Evolutionary conservation across 768 basidiomycete species (phyloP).

Genomic region (Phanerochaete carnosa): DNA sequence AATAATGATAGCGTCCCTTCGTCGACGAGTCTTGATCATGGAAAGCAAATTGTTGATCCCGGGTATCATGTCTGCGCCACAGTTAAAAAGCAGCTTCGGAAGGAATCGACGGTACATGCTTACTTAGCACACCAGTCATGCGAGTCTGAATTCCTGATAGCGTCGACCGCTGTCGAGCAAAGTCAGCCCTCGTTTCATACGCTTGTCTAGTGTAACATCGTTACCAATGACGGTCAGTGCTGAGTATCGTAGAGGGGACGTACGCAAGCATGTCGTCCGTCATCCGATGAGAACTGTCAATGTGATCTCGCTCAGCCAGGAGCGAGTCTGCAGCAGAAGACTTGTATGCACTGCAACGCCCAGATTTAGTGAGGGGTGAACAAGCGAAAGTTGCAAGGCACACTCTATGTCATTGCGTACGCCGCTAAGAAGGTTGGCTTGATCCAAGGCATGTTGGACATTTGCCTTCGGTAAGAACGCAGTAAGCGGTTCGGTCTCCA

Average conservation of each 20-base stretch:
- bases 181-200: conserved; percentile 94
- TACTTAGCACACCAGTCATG: conserved; percentile 82
- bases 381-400: conserved; percentile 19
- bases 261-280: conserved; percentile 89
- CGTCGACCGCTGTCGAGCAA: conserved; percentile 74
- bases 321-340: conserved; percentile 85
- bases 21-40: conserved; percentile 90
- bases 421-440: conserved; percentile 83
- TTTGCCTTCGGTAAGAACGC: conserved; percentile 50
- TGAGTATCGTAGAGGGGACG: conserved; percentile 23
- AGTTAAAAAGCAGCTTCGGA: neutral
- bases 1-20: conserved; percentile 87
- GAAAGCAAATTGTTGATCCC: conserved; percentile 86
- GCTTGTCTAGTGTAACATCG: conserved; percentile 66
- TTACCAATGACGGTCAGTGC: conserved; percentile 5
- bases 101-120: conserved; percentile 23
- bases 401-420: conserved; percentile 97
- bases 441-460: conserved; percentile 78
- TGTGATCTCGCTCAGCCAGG: conserved; percentile 81
- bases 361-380: neutral
- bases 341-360: conserved; percentile 75
- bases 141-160: conserved; percentile 79
- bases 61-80: conserved; percentile 73
- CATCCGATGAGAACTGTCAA: conserved; percentile 94
- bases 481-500: neutral